These are phyloP conservation scores for Colletotrichum sp. DNA, from an alignment of 2,329 filamentous ascomycete genomes.

Conservation along the genomic window DNA sequence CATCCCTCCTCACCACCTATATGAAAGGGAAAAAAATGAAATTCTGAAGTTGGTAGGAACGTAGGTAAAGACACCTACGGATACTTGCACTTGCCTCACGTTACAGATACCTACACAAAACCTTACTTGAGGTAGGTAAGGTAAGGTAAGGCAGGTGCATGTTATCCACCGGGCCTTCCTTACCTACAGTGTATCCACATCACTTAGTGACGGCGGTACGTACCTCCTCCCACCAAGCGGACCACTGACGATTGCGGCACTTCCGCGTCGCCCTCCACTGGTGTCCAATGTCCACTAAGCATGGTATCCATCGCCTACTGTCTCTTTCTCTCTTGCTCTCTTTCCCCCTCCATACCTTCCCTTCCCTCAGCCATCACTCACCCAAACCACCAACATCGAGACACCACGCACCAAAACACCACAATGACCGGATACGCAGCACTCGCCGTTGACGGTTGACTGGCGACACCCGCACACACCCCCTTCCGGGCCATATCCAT, in stretches of 20 bases:
- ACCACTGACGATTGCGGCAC: conserved; percentile 19
- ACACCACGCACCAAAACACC: neutral
- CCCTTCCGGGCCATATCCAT: conserved; percentile 4
- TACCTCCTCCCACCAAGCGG: neutral
- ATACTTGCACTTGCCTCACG: neutral
- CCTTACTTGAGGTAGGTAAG: neutral
- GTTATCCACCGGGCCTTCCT: neutral
- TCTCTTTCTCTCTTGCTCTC: neutral
- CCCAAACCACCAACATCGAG: neutral
- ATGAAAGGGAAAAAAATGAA: neutral
- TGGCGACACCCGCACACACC: neutral
- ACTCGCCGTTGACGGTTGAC: neutral
- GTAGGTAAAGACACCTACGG: neutral
- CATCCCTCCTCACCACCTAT: neutral
- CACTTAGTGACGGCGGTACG: neutral
- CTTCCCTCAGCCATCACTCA: neutral
- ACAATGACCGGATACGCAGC: neutral
- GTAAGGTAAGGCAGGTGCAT: neutral
- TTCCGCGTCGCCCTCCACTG: neutral
- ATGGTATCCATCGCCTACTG: neutral
- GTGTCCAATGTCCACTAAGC: neutral
- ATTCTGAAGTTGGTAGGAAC: neutral
- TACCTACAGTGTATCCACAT: neutral
- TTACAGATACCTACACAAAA: neutral
- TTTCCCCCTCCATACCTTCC: neutral